A percentile compares a stretch with the other conserved stretches of the same genome.
These are phyloP conservation scores for Mycosphaerella sp. DNA, from an alignment of 2,329 filamentous ascomycete genomes.

Conservation along the genomic window DNA sequence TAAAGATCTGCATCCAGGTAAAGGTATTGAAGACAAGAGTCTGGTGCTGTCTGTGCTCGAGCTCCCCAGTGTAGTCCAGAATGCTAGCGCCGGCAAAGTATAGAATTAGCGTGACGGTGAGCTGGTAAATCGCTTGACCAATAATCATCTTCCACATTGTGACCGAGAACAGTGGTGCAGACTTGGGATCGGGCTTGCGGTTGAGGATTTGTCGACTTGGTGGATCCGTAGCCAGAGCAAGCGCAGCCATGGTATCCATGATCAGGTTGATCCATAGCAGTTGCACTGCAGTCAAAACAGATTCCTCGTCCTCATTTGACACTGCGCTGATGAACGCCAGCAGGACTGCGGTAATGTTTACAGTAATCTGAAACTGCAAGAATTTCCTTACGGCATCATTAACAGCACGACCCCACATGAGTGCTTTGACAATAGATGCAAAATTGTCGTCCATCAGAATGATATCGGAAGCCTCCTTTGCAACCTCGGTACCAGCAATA, in stretches of 20 bases:
- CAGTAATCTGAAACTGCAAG: slow-evolving; percentile 68
- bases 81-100: slow-evolving; percentile 66
- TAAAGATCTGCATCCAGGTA: slow-evolving; percentile 99
- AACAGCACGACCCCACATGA: slow-evolving; percentile 57
- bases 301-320: slow-evolving; percentile 59
- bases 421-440: slow-evolving; percentile 56
- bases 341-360: slow-evolving; percentile 85
- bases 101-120: slow-evolving; percentile 69
- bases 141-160: slow-evolving; percentile 99
- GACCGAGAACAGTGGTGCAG: slow-evolving; percentile 69
- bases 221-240: slow-evolving; percentile 86
- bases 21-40: slow-evolving; percentile 97
- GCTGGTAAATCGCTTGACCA: slow-evolving; percentile 84
- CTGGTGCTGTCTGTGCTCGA: slow-evolving; percentile 51
- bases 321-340: slow-evolving; percentile 86
- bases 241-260: slow-evolving; percentile 90
- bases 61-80: slow-evolving; percentile 47
- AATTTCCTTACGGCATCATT: slow-evolving; percentile 52
- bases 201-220: slow-evolving; percentile 74
- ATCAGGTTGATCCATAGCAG: slow-evolving; percentile 95
- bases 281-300: slow-evolving; percentile 82
- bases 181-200: slow-evolving; percentile 71
- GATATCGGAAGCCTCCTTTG: slow-evolving; percentile 57
- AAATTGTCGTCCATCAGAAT: slow-evolving; percentile 60
- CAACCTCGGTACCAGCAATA: slow-evolving; percentile 59